Base-by-base conservation (phyloP, 1,139 yeast species). In the Casaregolazyma suthepensis region DNA sequence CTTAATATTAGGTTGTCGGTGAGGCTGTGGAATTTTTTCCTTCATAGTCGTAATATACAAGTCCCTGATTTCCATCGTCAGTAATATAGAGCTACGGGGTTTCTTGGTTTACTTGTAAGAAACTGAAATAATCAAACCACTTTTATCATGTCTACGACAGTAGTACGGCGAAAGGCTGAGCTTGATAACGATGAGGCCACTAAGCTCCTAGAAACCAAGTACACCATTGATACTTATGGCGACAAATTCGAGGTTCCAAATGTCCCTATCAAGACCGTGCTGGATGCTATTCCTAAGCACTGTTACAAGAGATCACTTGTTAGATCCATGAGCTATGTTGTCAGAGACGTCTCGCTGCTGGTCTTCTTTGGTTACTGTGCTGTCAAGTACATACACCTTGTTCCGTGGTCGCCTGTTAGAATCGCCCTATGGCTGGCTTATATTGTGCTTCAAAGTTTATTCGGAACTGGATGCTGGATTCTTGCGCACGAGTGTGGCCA, bases 401-500 rank as follows among this genome's bases (percentile, higher is more conserved):
- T 85, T 49, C 78, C 81, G 35, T 71, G 70, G 59, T 63, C 68
- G 48, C 59, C 65, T 10, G 63, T 73, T 13, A 76, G 93, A 63
- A 77, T 78, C 57, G 70, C 71, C 7, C 77, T 80, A 52, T 87
- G 94, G 91, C 63, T 75, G 48, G 71, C 67, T 40, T 83, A 83
- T 68, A 78, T 81, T 26, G 67, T 76, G 56, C 69, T 73, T 46
- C 81, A 82, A 62, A 88, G 94, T 49, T 74, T 86, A 60, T 78
- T 84, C 63, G 87, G 87, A 35, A 83, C 88, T 57, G 96, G 95
- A 38, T 66, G 85, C 60, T 87, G 96, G 96, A 85, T 87, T 58
- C 71, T 87, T 69, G 95, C 95, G 56, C 96, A 87, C 71, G 96
- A 87, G 72, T 87, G 96, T 74, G 96, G 96, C 52, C 96, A 87